Percentiles rank a stretch among this genome's conserved stretches.
phyloP scores from a whole-genome alignment of 345 rosid species.

The Eucalyptus urophylla region DNA sequence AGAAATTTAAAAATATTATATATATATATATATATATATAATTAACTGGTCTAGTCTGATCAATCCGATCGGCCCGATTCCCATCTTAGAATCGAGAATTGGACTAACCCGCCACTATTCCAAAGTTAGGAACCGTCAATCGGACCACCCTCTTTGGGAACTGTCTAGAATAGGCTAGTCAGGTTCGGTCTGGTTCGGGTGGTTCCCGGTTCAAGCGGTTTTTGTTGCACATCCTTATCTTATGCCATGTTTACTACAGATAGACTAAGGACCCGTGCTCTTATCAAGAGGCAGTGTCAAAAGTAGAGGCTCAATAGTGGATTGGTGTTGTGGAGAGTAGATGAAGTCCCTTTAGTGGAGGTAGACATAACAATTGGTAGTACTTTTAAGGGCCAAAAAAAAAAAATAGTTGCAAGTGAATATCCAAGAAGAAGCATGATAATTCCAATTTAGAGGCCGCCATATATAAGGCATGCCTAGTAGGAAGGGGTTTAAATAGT shows the following conservation, averaged over 20 bases:
- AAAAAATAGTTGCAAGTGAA: accelerated
- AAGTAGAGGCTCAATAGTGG: neutral
- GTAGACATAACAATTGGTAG: neutral
- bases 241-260: neutral
- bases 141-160: no score
- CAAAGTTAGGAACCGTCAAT: accelerated
- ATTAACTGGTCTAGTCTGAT: accelerated
- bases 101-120: accelerated
- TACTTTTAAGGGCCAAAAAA: neutral
- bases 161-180: accelerated
- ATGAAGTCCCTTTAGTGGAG: neutral
- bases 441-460: neutral
- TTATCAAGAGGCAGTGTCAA: neutral
- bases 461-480: neutral
- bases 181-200: accelerated
- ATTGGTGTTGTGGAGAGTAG: neutral
- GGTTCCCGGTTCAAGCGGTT: accelerated
- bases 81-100: accelerated
- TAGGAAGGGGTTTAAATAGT: neutral
- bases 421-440: neutral
- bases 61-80: accelerated
- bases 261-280: neutral
- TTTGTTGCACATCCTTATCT: accelerated
- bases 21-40: no score
- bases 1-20: no score